Base-by-base conservation (phyloP, 1,284 basidiomycete species). In the Microbotryum violaceum region DNA sequence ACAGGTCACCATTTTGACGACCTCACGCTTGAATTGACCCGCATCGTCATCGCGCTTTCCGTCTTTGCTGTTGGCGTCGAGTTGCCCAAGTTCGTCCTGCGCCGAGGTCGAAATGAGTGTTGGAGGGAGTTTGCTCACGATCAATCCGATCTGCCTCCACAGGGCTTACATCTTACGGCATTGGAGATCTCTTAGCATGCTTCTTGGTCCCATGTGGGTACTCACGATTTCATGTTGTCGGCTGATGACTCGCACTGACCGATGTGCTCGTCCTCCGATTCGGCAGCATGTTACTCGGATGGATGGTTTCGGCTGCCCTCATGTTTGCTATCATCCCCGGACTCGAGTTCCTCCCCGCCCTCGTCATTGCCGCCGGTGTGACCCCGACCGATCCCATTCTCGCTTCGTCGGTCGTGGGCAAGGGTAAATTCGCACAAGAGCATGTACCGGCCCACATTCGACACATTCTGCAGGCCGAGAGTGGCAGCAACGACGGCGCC, bases 61-160 rank as follows among this genome's bases (percentile, higher is more conserved):
- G 94, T 99, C 5, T 99, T 99, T 75, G 92, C 94, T 12, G 91
- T 98, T 64, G 96, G 96, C 4, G 96, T 98, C 47, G 77, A 96
- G 73, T 78, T 96, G 72, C 92, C 92, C 29, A 93, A 92, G 77
- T 68, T 20, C 45, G 66, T 45, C 4, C 16, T 29, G 18, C 21
- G 10, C 10, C 18, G 6, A 2, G 60, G 71, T 70, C 49, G 71
- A 71, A 57, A 74, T 74, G 27, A n/a, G 25, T 14, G 9, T 3
- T 33, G 16, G 18, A n/a, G 6, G 4, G 48, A 12, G 10, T 20
- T 18, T 6, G 4, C 47, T 51, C n/a, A 54, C 25, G 2, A 3
- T 1, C 1, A 14, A 16, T 25, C 6, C n/a, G 8, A 5, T 2
- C 1, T 20, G 12, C 14, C 16, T 12, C 37, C 37, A 42, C 65